Percentiles rank a stretch among this genome's conserved stretches.
phyloP scores from a whole-genome alignment of 2,329 filamentous ascomycete species.

The Fusarium virguliforme region DNA sequence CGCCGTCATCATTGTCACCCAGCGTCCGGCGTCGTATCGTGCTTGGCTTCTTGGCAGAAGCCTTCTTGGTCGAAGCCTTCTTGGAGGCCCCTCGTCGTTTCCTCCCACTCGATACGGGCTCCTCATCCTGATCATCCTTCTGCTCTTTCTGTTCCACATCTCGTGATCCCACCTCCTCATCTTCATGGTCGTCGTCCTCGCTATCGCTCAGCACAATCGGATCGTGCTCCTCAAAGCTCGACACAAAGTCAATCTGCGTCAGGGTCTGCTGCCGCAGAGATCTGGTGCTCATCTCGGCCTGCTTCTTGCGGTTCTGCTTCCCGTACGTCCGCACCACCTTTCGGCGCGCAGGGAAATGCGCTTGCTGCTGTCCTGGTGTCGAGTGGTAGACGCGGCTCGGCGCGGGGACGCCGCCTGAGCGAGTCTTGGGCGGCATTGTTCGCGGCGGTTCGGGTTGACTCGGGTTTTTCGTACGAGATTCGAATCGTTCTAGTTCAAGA shows the following conservation, averaged over 20 bases:
- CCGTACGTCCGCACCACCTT: slow-evolving; percentile 57
- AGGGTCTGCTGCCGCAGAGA: slow-evolving; percentile 60
- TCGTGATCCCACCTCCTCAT: slow-evolving; percentile 40
- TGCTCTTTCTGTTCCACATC: slow-evolving; percentile 31
- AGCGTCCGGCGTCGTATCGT: slow-evolving; percentile 52
- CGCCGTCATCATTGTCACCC: slow-evolving; percentile 41
- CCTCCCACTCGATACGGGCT: slow-evolving; percentile 46
- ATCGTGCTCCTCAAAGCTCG: slow-evolving; percentile 54
- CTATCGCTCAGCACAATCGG: slow-evolving; percentile 51
- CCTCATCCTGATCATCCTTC: slow-evolving; percentile 39
- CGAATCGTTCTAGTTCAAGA: slow-evolving; percentile 2
- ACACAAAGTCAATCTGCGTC: slow-evolving; percentile 61
- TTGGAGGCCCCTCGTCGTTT: slow-evolving; percentile 43
- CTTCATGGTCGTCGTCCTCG: slow-evolving; percentile 44
- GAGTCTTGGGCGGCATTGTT: slow-evolving; percentile 58
- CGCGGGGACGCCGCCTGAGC: slow-evolving; percentile 57
- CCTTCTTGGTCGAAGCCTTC: slow-evolving; percentile 32
- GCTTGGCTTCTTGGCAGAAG: slow-evolving; percentile 28
- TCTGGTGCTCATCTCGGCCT: slow-evolving; percentile 33
- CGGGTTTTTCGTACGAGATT: neutral
- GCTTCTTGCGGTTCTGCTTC: slow-evolving; percentile 47
- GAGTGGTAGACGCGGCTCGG: slow-evolving; percentile 59
- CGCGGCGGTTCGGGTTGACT: neutral
- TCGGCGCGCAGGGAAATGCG: slow-evolving; percentile 58
- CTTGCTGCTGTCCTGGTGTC: slow-evolving; percentile 58